phyloP scores from a whole-genome alignment of 2,329 filamentous ascomycete genomes.

The Aciculosporium take region DNA sequence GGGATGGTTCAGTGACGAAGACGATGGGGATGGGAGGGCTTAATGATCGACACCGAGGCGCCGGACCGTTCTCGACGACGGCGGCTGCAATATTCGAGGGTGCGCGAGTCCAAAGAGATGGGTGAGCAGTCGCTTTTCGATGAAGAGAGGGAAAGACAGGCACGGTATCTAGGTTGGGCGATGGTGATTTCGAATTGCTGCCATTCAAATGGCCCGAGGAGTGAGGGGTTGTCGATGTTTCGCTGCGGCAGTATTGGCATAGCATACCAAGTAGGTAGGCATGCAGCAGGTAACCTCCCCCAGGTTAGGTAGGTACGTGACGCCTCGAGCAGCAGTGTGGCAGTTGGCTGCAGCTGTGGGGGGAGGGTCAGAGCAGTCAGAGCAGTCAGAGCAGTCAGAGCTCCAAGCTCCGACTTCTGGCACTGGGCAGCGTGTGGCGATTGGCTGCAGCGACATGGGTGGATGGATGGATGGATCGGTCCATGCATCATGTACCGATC shows the following conservation, averaged over 20 bases:
- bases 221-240: slow-evolving; percentile 1
- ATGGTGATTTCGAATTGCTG: background rate
- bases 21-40: background rate
- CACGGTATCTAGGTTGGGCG: too few species aligned
- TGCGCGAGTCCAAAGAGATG: background rate
- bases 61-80: background rate
- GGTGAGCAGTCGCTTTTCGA: background rate
- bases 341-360: background rate
- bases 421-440: background rate
- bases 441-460: background rate
- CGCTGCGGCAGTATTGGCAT: background rate
- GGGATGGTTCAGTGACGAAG: background rate
- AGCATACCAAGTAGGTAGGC: too few species aligned
- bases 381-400: too few species aligned
- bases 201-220: background rate
- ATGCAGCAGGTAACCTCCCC: background rate
- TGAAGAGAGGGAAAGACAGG: background rate
- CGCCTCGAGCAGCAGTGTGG: background rate
- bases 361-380: too few species aligned
- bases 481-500: too few species aligned
- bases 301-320: background rate
- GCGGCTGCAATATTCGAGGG: background rate
- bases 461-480: too few species aligned
- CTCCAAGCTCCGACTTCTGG: background rate
- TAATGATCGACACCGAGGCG: slow-evolving; percentile 4